Conservation (phyloP, 176 grass and related monocot species). For the Oryza australiensis region DNA sequence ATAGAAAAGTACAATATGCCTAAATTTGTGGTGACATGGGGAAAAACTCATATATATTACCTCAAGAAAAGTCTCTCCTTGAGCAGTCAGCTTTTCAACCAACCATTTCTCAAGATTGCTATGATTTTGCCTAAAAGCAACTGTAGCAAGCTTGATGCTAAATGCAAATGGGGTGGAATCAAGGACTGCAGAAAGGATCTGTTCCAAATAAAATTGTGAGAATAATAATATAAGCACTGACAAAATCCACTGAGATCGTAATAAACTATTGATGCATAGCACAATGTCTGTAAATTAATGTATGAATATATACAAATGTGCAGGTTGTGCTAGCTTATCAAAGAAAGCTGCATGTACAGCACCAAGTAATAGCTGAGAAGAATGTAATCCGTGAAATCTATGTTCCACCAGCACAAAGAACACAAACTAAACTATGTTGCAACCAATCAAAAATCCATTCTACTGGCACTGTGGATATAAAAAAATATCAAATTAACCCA, state of each 20-base stretch:
- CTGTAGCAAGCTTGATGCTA: slow-evolving; percentile 78
- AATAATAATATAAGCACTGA: slow-evolving; percentile 14
- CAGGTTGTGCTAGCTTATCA: slow-evolving; percentile 1
- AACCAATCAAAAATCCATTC: slow-evolving; percentile 6
- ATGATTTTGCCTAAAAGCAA: slow-evolving; percentile 67
- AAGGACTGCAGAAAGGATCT: slow-evolving; percentile 77
- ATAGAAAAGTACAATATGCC: slow-evolving; percentile 2
- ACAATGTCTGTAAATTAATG: neutral
- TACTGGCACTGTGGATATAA: neutral
- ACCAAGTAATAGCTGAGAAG: neutral
- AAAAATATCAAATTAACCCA: slow-evolving; percentile 14
- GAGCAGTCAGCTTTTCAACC: slow-evolving; percentile 60
- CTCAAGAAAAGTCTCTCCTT: slow-evolving; percentile 73
- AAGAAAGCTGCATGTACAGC: neutral
- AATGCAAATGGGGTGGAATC: slow-evolving; percentile 69
- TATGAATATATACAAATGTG: neutral
- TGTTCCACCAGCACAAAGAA: slow-evolving; percentile 1
- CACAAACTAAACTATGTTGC: neutral
- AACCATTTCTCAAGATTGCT: slow-evolving; percentile 94
- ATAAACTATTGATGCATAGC: neutral
- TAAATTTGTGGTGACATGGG: neutral
- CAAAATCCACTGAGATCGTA: neutral
- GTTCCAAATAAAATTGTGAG: slow-evolving; percentile 42
- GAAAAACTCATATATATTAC: slow-evolving; percentile 50
- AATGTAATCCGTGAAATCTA: neutral